phyloP scores from a whole-genome alignment of 352 stramenopile genomes.

The Plasmopara halstedii region DNA sequence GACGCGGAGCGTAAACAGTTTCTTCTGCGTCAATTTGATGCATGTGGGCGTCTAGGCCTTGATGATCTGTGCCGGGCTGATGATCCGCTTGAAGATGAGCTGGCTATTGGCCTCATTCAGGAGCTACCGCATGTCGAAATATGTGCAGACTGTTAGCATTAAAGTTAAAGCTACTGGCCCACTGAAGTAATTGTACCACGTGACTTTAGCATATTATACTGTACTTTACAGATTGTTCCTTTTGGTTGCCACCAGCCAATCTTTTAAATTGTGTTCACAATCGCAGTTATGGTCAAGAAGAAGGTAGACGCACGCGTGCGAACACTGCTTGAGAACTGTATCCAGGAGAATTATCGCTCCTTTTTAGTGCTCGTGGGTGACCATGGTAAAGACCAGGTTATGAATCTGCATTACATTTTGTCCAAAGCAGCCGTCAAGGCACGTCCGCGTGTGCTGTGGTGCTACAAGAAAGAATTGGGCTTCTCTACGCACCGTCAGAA shows the following conservation, averaged over 20 bases:
- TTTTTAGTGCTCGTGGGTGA: constrained; percentile 98
- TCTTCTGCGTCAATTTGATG: constrained; percentile 39
- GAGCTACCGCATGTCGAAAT: background rate
- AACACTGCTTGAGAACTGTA: constrained; percentile 95
- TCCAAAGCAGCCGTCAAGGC: constrained; percentile 92
- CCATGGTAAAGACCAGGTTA: constrained; percentile 98
- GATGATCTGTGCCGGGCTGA: constrained; percentile 35
- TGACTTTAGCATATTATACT: constrained; percentile 3
- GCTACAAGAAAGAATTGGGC: constrained; percentile 99
- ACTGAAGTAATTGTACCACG: background rate
- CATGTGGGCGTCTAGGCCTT: constrained; percentile 36
- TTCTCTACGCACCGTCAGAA: constrained; percentile 97
- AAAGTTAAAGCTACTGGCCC: too few species aligned
- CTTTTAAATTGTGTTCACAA: constrained; percentile 9
- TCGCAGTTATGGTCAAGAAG: constrained; percentile 95
- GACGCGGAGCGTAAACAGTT: constrained; percentile 40
- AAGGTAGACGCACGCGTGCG: constrained; percentile 97
- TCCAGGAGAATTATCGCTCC: constrained; percentile 94
- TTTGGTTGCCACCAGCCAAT: constrained; percentile 14
- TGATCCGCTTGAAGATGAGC: constrained; percentile 29
- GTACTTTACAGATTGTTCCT: constrained; percentile 1
- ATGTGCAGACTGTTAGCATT: background rate
- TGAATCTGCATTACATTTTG: constrained; percentile 99
- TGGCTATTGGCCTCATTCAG: constrained; percentile 11
- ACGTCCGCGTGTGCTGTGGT: constrained; percentile 97